Conservation (phyloP, 1,139 yeast species). For the Candida labiduridarum region DNA sequence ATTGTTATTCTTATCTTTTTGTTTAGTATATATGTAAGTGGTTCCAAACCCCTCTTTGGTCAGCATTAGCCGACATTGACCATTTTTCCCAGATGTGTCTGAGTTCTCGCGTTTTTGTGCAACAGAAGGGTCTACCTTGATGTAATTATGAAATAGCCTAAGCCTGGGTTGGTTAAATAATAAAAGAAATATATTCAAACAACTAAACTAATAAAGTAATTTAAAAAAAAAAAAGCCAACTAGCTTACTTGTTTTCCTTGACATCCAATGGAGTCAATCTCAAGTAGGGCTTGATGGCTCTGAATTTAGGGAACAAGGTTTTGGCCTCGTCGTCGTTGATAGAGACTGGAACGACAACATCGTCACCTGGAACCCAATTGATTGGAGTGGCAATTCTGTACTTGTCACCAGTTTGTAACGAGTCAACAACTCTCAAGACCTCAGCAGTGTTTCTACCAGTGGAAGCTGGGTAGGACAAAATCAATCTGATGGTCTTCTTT, state of each 20-base stretch:
- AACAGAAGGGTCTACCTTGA: no score
- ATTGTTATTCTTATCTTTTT: no score
- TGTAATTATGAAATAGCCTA: no score
- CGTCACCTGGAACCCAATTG: slow-evolving; percentile 87
- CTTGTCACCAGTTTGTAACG: slow-evolving; percentile 75
- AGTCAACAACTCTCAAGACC: slow-evolving; percentile 78
- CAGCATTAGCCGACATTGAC: no score
- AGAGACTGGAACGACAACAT: slow-evolving; percentile 78
- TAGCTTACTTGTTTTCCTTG: slow-evolving; percentile 5
- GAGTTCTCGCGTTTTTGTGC: no score
- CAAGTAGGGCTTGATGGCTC: slow-evolving; percentile 78
- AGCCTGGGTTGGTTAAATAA: no score
- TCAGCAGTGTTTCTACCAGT: slow-evolving; percentile 90
- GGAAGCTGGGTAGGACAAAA: slow-evolving; percentile 79
- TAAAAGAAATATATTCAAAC: no score
- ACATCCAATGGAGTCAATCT: slow-evolving; percentile 39
- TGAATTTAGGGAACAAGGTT: slow-evolving; percentile 73
- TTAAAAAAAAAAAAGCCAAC: background rate
- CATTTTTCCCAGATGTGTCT: no score
- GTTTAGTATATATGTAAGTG: no score
- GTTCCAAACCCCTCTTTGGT: no score
- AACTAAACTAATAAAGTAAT: background rate
- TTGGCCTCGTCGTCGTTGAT: slow-evolving; percentile 73
- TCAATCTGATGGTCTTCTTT: slow-evolving; percentile 69
- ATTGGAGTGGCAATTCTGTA: slow-evolving; percentile 79